A percentile compares a stretch with the other conserved stretches of the same genome.
phyloP scores from a whole-genome alignment of 2,329 filamentous ascomycete species.

The Fusarium newnesense region DNA sequence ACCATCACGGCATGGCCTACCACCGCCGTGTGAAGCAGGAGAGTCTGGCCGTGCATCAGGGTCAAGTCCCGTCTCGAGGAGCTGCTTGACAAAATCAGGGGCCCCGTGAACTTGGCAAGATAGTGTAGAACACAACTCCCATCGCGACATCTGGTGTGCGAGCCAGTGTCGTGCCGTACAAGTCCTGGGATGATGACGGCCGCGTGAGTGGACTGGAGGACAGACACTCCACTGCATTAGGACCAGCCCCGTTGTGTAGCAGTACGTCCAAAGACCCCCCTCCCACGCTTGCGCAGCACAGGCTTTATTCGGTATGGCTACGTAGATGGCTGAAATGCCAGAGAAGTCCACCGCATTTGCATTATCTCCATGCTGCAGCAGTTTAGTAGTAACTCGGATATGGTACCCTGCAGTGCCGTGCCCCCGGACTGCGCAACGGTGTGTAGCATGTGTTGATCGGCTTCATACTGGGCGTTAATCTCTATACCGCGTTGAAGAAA shows the following conservation, averaged over 20 bases:
- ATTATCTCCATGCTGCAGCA: background rate
- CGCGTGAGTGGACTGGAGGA: rapidly evolving
- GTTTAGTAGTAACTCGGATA: rapidly evolving
- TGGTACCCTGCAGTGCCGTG: background rate
- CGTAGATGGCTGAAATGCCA: background rate
- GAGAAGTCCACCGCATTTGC: background rate
- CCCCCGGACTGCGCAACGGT: background rate
- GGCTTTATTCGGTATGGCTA: background rate
- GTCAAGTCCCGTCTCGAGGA: rapidly evolving
- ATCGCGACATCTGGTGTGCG: background rate
- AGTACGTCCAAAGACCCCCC: background rate
- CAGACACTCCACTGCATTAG: rapidly evolving
- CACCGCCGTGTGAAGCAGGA: background rate
- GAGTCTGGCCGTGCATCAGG: rapidly evolving
- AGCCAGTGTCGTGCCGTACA: background rate
- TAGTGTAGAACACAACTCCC: rapidly evolving
- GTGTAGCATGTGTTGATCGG: rapidly evolving
- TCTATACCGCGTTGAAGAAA: too few relatives aligned
- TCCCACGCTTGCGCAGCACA: background rate
- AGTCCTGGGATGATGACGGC: background rate
- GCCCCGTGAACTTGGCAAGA: rapidly evolving
- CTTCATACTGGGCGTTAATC: too few relatives aligned
- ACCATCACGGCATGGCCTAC: rapidly evolving
- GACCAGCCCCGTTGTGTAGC: rapidly evolving
- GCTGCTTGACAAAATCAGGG: rapidly evolving